phyloP scores from a whole-genome alignment of 164 flowering plant species.

The Tinospora cordifolia region DNA sequence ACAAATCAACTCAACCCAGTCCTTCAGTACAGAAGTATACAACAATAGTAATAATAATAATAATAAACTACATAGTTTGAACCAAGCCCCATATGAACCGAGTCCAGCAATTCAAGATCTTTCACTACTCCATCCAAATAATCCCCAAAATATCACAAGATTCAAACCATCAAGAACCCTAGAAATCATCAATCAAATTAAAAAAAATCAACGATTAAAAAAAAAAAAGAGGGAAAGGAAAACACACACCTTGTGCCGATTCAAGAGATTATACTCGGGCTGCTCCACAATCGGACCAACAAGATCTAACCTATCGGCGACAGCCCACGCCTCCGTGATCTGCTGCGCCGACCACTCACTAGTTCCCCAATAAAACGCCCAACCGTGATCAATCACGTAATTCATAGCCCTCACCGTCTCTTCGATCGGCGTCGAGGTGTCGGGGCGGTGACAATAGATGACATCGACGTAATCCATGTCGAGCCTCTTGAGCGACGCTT shows the following conservation, averaged over 20 bases:
- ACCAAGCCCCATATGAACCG: too few relatives aligned
- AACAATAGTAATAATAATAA: too few relatives aligned
- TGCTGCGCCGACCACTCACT: constrained; percentile 99
- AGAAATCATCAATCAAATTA: neutral
- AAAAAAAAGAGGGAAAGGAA: neutral
- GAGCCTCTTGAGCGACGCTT: constrained; percentile 72
- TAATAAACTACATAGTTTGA: too few relatives aligned
- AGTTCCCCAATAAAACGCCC: constrained; percentile 99
- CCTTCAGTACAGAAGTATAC: too few relatives aligned
- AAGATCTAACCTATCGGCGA: constrained; percentile 70
- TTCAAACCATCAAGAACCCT: neutral
- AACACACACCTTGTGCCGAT: constrained; percentile 68
- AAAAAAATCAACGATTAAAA: neutral
- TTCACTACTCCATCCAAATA: too few relatives aligned
- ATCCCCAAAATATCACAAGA: neutral
- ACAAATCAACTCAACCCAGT: too few relatives aligned
- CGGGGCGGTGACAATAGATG: constrained; percentile 87
- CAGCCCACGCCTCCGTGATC: constrained; percentile 94
- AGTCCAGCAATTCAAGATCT: too few relatives aligned
- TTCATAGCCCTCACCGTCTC: constrained; percentile 99
- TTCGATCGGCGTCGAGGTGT: constrained; percentile 72
- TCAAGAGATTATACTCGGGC: constrained; percentile 87
- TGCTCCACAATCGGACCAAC: constrained; percentile 94
- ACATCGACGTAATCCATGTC: constrained; percentile 95
- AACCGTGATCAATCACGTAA: constrained; percentile 86